Evolutionary conservation across 208 protist genomes (phyloP).

Genomic region (Trypanosoma platydactyli): DNA sequence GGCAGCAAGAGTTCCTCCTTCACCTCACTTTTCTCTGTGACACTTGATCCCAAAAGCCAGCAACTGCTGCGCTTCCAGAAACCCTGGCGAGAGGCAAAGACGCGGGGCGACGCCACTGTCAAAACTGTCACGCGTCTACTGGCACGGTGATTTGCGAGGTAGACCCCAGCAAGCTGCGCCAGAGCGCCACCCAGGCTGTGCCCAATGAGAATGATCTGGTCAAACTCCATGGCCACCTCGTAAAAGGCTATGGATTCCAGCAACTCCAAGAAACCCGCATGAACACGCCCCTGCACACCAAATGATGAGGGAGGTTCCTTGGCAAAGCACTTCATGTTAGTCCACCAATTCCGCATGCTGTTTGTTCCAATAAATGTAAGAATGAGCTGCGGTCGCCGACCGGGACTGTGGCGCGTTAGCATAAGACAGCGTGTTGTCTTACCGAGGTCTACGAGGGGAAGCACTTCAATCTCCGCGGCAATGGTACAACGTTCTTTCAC

Average conservation of each 20-base stretch:
- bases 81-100: constrained; percentile 36
- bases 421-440: constrained; percentile 58
- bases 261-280: constrained; percentile 49
- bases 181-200: constrained; percentile 66
- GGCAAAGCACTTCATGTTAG: constrained; percentile 47
- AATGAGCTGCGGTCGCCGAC: constrained; percentile 60
- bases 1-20: constrained; percentile 30
- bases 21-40: background rate
- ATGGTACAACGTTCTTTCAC: constrained; percentile 66
- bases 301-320: constrained; percentile 37
- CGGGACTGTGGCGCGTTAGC: constrained; percentile 45
- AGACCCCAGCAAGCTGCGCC: constrained; percentile 57
- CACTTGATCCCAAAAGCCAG: background rate
- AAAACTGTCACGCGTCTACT: constrained; percentile 58
- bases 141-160: constrained; percentile 46
- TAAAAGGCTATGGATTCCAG: constrained; percentile 49
- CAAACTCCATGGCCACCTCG: constrained; percentile 44
- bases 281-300: constrained; percentile 36
- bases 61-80: constrained; percentile 12
- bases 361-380: constrained; percentile 61
- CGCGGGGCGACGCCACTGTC: constrained; percentile 62
- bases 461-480: constrained; percentile 49
- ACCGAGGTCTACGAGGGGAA: constrained; percentile 55
- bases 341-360: constrained; percentile 55
- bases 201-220: constrained; percentile 59